These are phyloP conservation scores for Eremothecium gossypii DNA, from an alignment of 1,139 yeast genomes.

Conservation along the genomic window DNA sequence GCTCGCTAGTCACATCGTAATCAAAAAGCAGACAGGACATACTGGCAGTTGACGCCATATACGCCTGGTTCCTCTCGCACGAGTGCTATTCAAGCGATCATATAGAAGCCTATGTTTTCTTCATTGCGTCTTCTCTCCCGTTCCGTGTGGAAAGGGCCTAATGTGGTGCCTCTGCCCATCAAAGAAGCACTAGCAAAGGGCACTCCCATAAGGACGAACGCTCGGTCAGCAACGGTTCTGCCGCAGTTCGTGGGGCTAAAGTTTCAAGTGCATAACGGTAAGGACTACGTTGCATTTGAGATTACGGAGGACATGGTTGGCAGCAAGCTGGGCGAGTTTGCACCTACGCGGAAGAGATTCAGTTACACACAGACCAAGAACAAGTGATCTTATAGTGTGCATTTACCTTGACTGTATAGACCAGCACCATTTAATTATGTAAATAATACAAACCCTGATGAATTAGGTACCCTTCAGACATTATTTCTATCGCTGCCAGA, in stretches of 20 bases:
- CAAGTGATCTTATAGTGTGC: slow-evolving; percentile 16
- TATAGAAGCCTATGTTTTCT: slow-evolving; percentile 10
- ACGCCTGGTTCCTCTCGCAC: no score
- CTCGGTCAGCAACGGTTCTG: slow-evolving; percentile 84
- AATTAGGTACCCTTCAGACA: slow-evolving; percentile 6
- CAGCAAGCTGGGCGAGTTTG: slow-evolving; percentile 90
- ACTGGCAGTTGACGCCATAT: no score
- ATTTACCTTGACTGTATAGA: no score
- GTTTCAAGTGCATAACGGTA: slow-evolving; percentile 93
- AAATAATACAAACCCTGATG: background rate
- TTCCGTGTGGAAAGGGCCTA: slow-evolving; percentile 56
- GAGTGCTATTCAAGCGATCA: no score
- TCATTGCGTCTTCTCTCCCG: slow-evolving; percentile 21
- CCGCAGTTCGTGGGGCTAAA: slow-evolving; percentile 93
- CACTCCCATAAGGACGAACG: slow-evolving; percentile 86
- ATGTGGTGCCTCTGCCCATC: slow-evolving; percentile 85
- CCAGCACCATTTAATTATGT: no score
- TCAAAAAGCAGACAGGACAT: no score
- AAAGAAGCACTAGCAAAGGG: slow-evolving; percentile 74
- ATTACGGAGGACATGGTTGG: slow-evolving; percentile 96
- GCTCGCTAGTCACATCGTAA: no score
- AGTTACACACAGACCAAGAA: slow-evolving; percentile 58
- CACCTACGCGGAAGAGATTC: slow-evolving; percentile 83
- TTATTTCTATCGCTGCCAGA: slow-evolving; percentile 34
- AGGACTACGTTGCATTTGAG: slow-evolving; percentile 82